phyloP scores from a whole-genome alignment of 140 eudicot genomes.

The Stevia rebaudiana region DNA sequence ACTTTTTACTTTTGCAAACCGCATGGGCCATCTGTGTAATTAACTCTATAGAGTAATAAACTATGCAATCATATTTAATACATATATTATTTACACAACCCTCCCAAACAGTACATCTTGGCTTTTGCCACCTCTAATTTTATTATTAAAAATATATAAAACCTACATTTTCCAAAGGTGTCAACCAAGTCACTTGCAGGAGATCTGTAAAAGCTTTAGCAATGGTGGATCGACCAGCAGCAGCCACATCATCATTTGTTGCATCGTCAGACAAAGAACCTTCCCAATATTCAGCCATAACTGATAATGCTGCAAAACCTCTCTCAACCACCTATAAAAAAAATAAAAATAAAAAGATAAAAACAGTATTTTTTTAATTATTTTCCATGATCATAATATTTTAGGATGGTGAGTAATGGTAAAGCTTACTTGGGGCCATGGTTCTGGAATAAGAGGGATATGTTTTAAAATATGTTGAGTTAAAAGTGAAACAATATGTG shows the following conservation, averaged over 20 bases:
- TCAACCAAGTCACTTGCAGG: constrained; percentile 62
- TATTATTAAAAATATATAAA: not conserved
- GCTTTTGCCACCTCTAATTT: not conserved
- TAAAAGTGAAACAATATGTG: constrained; percentile 42
- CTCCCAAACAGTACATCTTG: not conserved
- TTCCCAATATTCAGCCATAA: constrained; percentile 66
- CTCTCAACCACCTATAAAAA: constrained; percentile 50
- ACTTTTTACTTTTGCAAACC: too few species aligned
- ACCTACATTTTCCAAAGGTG: constrained; percentile 43
- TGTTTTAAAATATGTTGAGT: constrained; percentile 41
- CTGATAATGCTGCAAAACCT: constrained; percentile 63
- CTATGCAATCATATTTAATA: not conserved
- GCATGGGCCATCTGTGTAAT: too few species aligned
- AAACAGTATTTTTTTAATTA: not conserved
- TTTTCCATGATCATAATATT: not conserved
- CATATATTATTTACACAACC: not conserved
- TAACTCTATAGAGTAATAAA: too few species aligned
- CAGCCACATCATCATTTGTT: constrained; percentile 21
- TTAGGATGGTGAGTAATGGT: not conserved
- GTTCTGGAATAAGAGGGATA: constrained; percentile 45
- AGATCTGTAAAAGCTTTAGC: constrained; percentile 50
- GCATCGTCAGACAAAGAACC: constrained; percentile 41
- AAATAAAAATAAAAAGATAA: constrained; percentile 19
- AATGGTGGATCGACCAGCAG: constrained; percentile 47
- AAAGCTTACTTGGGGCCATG: constrained; percentile 62